Percentiles rank a stretch among this genome's conserved stretches.
These are phyloP conservation scores for Penicillium griseofulvum DNA, from an alignment of 2,329 filamentous ascomycete species.

Conservation along the genomic window DNA sequence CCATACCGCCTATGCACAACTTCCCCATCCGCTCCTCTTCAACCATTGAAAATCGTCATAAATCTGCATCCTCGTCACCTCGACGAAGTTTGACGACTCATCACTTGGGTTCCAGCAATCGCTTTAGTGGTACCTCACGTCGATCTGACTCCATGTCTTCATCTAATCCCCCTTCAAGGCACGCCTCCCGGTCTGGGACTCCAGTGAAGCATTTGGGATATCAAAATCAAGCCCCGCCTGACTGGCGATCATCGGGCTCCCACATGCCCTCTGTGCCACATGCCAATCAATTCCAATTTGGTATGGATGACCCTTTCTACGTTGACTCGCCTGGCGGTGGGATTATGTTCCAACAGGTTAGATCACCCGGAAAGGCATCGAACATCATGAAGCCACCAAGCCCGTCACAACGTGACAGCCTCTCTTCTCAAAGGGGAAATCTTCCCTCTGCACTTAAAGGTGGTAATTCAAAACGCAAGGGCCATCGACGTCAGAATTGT, in stretches of 20 bases:
- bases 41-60: constrained; percentile 22
- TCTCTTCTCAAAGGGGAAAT: constrained; percentile 22
- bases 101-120: constrained; percentile 27
- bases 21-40: constrained; percentile 30
- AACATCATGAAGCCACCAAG: constrained; percentile 19
- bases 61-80: constrained; percentile 26
- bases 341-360: constrained; percentile 17
- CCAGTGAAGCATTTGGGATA: constrained; percentile 5
- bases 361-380: constrained; percentile 18
- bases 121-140: constrained; percentile 25
- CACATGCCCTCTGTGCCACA: constrained; percentile 21
- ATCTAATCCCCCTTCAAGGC: constrained; percentile 19
- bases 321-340: constrained; percentile 17
- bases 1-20: constrained; percentile 24
- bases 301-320: constrained; percentile 30
- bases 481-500: constrained; percentile 45
- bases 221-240: not conserved
- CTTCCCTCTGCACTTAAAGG: constrained; percentile 35
- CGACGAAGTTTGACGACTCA: constrained; percentile 35
- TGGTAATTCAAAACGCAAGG: constrained; percentile 34
- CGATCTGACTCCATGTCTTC: constrained; percentile 32
- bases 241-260: constrained; percentile 14
- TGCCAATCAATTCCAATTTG: constrained; percentile 26
- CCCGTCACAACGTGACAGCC: constrained; percentile 22
- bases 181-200: constrained; percentile 19